Evolutionary conservation across 805 yeast genomes (phyloP), one percentile per base, ranked within the genome.

Genomic region (Debaryomyces hansenii): DNA sequence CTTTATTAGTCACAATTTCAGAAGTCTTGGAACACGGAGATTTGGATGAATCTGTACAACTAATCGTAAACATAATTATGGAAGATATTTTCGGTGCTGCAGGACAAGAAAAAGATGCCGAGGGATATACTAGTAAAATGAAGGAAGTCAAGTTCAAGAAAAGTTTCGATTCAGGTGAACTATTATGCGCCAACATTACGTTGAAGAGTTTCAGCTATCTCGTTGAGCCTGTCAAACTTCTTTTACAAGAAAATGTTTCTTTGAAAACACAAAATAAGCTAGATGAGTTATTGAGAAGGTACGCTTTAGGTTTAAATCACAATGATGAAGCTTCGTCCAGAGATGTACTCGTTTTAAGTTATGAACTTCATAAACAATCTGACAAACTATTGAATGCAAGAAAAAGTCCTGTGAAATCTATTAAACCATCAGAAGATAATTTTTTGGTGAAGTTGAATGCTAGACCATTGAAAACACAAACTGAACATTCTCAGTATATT

Each of bases 51-150:
- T 74, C 82, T 9, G 79, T 85, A 4, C 69, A 69, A 2, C 55
- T 85, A 45, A 67, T 91, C 10, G 83, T 85, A 54, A 83, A 80
- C 18, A 72, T 90, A 12, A 75, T 91, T 18, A 92, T 92, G 96
- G 96, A 90, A 59, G 97, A 92, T 59, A 78, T 83, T 4, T 91
- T 94, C 64, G 99, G 99, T 20, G 79, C 85, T 8, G 87, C 96
- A 3, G 96, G 96, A 31, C 86, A 85, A 59, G 98, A 94, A 59
- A 92, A 94, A 62, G 98, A 94, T 53, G 91, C 94, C 4, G 97
- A 90, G 50, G 96, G 90, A 15, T 92, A 94, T 59, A 80, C 79
- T 43, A 84, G 88, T 27, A 83, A 84, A 50, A 87, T 90, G 83
- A 87, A 86, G 56, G 99, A 92, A 70, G 92, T 94, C 31, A 91